Conservation (phyloP, 345 rosid genomes). For the Dipteronia dyeriana region DNA sequence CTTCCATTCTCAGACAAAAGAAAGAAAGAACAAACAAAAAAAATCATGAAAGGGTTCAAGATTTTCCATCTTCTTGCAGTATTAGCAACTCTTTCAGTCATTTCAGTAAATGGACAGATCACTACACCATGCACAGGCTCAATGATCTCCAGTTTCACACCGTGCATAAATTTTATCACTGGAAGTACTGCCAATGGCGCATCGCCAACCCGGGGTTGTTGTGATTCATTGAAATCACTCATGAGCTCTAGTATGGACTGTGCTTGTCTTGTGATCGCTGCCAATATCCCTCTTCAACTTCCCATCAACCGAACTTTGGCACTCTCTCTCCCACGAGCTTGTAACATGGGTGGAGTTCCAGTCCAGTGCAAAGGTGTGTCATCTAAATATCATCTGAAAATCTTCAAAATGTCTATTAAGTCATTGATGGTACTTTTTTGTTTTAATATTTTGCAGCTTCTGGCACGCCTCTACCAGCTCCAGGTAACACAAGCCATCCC, state of each 20-base stretch:
- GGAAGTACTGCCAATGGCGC: constrained; percentile 66
- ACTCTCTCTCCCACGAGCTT: constrained; percentile 67
- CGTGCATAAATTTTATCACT: constrained; percentile 75
- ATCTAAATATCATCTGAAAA: neutral
- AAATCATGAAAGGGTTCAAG: constrained; percentile 27
- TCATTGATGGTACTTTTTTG: neutral
- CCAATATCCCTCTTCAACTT: constrained; percentile 72
- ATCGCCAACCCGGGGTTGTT: constrained; percentile 61
- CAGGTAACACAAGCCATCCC: constrained; percentile 45
- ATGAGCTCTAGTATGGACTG: constrained; percentile 57
- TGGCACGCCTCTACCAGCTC: constrained; percentile 82
- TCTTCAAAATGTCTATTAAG: neutral
- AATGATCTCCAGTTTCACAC: constrained; percentile 76
- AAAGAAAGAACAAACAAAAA: too few relatives aligned
- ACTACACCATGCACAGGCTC: constrained; percentile 79
- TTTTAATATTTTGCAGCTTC: constrained; percentile 51
- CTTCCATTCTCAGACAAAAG: neutral
- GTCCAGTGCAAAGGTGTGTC: constrained; percentile 68
- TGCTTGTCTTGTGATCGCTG: constrained; percentile 66
- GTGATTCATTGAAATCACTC: constrained; percentile 56
- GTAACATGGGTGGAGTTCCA: constrained; percentile 64
- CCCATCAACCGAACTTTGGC: constrained; percentile 67
- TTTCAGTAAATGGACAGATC: constrained; percentile 59
- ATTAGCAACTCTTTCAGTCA: constrained; percentile 22
- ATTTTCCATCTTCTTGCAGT: constrained; percentile 24